Conservation (phyloP, 2,329 filamentous ascomycete genomes). For the Monosporascus cannonballus region DNA sequence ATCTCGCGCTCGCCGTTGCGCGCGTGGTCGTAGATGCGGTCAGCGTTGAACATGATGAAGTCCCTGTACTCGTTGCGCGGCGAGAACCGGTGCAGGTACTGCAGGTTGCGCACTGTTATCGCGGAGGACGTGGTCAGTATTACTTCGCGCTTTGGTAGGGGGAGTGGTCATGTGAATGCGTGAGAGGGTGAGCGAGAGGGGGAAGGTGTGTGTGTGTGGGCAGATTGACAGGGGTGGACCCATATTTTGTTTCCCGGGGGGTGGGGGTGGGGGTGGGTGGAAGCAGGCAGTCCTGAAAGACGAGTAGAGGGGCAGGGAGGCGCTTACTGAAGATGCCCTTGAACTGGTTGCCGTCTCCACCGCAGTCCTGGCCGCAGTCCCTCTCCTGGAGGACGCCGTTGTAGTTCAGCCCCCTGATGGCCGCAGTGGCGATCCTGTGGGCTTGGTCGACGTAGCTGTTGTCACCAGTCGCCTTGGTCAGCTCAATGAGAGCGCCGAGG, state of each 20-base stretch:
- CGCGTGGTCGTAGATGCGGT: constrained; percentile 58
- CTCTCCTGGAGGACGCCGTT: constrained; percentile 43
- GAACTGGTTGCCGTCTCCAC: constrained; percentile 55
- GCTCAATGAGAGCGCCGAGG: constrained; percentile 48
- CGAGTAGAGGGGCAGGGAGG: not conserved
- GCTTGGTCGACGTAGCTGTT: constrained; percentile 36
- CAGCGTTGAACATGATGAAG: constrained; percentile 56
- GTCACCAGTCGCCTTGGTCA: constrained; percentile 39
- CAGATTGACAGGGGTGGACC: not conserved
- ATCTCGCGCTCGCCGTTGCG: constrained; percentile 43
- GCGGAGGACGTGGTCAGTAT: no score
- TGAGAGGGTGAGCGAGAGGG: not conserved
- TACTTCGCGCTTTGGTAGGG: not conserved
- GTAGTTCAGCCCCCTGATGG: constrained; percentile 37
- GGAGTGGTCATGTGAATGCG: not conserved
- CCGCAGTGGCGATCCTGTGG: constrained; percentile 44
- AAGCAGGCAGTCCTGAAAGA: no score
- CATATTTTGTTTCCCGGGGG: not conserved
- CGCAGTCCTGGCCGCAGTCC: constrained; percentile 39
- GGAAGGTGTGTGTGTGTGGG: not conserved
- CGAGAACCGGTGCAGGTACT: constrained; percentile 46
- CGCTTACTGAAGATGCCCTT: constrained; percentile 56
- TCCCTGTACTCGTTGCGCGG: constrained; percentile 42
- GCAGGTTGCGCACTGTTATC: constrained; percentile 48
- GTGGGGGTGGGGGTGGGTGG: no score